These are phyloP conservation scores for Leptosphaerulina australis DNA, from an alignment of 2,329 filamentous ascomycete species.

Conservation along the genomic window DNA sequence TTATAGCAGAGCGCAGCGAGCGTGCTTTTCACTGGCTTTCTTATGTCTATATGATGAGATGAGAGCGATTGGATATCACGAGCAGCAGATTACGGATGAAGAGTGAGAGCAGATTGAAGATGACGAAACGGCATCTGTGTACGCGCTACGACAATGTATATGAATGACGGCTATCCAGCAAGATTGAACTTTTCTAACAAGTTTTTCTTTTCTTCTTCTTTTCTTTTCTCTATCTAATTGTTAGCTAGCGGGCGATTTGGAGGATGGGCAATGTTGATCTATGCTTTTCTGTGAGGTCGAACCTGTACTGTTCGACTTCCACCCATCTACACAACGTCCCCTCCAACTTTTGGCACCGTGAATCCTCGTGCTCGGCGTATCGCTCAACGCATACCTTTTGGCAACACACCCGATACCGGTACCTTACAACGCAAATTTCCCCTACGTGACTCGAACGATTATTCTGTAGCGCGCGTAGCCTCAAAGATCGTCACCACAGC, in stretches of 20 bases:
- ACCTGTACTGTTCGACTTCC: background rate
- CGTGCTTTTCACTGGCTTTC: conserved; percentile 39
- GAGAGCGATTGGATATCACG: conserved; percentile 10
- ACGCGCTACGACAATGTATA: conserved; percentile 18
- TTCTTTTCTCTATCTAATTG: conserved; percentile 30
- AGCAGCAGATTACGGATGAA: background rate
- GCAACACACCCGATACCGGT: no score
- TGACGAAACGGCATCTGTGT: background rate
- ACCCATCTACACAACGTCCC: background rate
- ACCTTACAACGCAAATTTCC: no score
- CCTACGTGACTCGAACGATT: no score
- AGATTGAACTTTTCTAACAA: conserved; percentile 7
- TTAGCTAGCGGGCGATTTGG: conserved; percentile 21
- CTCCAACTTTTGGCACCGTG: background rate
- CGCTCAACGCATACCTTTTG: no score
- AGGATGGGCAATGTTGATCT: conserved; percentile 1
- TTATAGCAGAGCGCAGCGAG: conserved; percentile 45
- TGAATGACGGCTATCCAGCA: conserved; percentile 9
- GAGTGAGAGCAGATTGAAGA: background rate
- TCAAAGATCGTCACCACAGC: no score
- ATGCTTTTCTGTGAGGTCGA: background rate
- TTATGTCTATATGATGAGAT: conserved; percentile 20
- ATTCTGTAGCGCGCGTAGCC: no score
- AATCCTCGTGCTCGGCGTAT: no score
- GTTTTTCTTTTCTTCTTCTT: conserved; percentile 32